These are phyloP conservation scores for Ophiostoma pallidulum DNA, from an alignment of 2,329 filamentous ascomycete species.

Conservation along the genomic window DNA sequence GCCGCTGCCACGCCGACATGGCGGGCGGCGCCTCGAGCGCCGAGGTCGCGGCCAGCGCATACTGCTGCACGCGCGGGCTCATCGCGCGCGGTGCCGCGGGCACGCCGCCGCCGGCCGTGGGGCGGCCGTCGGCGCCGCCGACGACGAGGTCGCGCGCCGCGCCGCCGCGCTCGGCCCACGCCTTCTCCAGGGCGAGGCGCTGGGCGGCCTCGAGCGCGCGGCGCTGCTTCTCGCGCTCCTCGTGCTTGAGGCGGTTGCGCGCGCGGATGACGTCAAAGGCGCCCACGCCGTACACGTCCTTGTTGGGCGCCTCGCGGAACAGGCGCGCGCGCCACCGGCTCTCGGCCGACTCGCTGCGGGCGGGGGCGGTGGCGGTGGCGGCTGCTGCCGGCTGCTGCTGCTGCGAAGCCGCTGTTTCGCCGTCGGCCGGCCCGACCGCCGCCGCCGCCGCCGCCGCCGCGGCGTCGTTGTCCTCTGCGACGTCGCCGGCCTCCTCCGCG, in stretches of 20 bases:
- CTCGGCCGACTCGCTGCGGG: background rate
- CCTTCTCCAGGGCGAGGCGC: conserved; percentile 10
- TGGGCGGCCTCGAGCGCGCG: conserved; percentile 24
- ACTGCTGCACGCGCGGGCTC: conserved; percentile 32
- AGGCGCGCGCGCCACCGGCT: conserved; percentile 18
- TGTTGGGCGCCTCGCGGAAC: conserved; percentile 21
- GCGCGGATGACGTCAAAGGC: conserved; percentile 48
- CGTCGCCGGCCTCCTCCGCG: conserved; percentile 17
- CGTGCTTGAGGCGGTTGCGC: conserved; percentile 38
- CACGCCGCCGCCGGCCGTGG: conserved; percentile 25
- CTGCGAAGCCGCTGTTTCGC: background rate
- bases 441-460: conserved; percentile 6
- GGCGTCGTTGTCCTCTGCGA: conserved; percentile 17
- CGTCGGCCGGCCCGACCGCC: conserved; percentile 9
- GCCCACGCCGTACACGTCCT: conserved; percentile 49
- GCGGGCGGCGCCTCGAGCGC: conserved; percentile 42
- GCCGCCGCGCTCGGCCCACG: conserved; percentile 33
- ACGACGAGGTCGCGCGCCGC: conserved; percentile 8
- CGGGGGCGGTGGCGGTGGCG: too few relatives aligned
- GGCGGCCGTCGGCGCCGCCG: conserved; percentile 1
- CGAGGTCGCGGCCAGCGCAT: conserved; percentile 37
- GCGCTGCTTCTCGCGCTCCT: conserved; percentile 29
- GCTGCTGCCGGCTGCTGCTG: too few relatives aligned
- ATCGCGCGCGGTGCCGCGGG: conserved; percentile 17
- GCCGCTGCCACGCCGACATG: conserved; percentile 42